Percentiles rank a stretch among this genome's conserved stretches.
Evolutionary conservation across 1,139 yeast genomes (phyloP).

Genomic region (Pichia sp.): DNA sequence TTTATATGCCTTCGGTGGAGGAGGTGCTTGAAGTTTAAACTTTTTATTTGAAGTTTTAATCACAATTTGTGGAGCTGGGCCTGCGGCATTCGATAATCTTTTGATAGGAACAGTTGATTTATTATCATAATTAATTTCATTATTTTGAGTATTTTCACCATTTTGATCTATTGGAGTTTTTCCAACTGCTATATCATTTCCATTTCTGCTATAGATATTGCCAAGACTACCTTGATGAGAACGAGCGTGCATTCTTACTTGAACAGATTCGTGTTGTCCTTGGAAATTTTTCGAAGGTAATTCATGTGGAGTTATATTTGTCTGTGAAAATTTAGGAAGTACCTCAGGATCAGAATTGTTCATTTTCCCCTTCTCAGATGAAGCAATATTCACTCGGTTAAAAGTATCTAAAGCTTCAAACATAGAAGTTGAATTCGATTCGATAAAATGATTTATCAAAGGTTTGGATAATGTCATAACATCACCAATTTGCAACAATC

Average conservation of each 20-base stretch:
- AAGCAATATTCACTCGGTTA: conserved; percentile 24
- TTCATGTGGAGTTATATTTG: not conserved
- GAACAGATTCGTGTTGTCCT: no score
- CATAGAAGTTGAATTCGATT: conserved; percentile 46
- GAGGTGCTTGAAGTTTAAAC: conserved; percentile 12
- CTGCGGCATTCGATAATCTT: conserved; percentile 1
- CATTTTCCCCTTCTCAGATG: not conserved
- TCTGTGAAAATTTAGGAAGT: not conserved
- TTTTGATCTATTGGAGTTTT: no score
- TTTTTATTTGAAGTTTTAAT: conserved; percentile 6
- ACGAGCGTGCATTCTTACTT: not conserved
- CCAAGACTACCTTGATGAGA: not conserved
- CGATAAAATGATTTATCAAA: conserved; percentile 51
- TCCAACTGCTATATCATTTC: no score
- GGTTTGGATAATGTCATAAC: conserved; percentile 66
- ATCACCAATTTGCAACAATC: conserved; percentile 69
- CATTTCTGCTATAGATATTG: not conserved
- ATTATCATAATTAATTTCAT: no score
- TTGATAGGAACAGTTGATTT: not conserved
- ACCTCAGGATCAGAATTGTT: not conserved
- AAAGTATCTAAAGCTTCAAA: conserved; percentile 52
- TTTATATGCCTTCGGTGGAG: conserved; percentile 3
- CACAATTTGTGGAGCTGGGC: conserved; percentile 7
- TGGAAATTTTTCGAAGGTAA: no score
- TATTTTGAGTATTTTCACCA: no score